Evolutionary conservation across 169 alveolate species (phyloP).

Genomic region (Babesia bovis): DNA sequence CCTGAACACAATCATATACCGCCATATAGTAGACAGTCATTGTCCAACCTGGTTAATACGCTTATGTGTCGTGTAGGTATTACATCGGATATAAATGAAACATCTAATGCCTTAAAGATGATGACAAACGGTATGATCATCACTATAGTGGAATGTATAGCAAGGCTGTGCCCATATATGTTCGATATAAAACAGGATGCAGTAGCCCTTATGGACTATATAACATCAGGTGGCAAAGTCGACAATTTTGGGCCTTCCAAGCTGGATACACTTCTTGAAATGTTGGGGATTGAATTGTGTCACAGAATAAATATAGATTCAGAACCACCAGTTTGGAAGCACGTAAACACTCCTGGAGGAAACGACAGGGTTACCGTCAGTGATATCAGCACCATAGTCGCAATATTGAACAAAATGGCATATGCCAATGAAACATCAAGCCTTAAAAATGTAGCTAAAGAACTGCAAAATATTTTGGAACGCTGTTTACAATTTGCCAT

Average conservation of each 20-base stretch:
- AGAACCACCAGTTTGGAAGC: not conserved
- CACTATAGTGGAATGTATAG: not conserved
- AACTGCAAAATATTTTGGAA: not conserved
- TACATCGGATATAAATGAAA: not conserved
- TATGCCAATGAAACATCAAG: not conserved
- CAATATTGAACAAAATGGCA: not conserved
- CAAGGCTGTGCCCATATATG: constrained; percentile 1
- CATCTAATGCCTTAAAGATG: not conserved
- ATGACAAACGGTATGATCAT: not conserved
- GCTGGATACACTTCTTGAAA: not conserved
- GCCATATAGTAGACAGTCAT: not conserved
- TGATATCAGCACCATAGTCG: not conserved
- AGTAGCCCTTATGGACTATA: not conserved
- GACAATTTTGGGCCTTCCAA: not conserved
- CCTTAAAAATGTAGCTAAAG: not conserved
- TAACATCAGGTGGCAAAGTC: not conserved
- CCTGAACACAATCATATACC: not conserved
- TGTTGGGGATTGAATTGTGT: not conserved
- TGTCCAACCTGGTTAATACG: not conserved
- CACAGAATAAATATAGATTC: not conserved
- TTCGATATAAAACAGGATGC: not conserved
- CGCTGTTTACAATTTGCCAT: not conserved
- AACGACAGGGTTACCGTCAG: not conserved
- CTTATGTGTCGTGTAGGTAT: not conserved
- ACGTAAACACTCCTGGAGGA: not conserved